Conservation (phyloP, 768 basidiomycete species). For the Galerina marginata region DNA sequence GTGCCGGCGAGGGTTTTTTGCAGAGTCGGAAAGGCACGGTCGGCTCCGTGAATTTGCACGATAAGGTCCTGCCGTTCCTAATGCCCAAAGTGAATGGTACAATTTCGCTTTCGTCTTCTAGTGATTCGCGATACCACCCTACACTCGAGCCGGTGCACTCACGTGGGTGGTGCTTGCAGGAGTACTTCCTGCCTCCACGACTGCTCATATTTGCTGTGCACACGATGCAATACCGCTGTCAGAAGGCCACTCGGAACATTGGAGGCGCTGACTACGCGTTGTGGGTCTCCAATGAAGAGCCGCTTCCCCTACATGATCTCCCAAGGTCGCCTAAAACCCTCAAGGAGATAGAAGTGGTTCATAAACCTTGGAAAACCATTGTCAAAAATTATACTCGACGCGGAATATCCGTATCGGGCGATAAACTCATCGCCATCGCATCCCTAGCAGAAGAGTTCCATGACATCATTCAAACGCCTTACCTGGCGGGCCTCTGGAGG, state of each 20-base stretch:
- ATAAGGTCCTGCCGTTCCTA: neutral
- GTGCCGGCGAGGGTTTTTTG: neutral
- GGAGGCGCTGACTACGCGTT: conserved; percentile 1
- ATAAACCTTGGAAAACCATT: conserved; percentile 1
- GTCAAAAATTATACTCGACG: conserved; percentile 6
- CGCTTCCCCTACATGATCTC: neutral
- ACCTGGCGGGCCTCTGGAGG: conserved; percentile 12
- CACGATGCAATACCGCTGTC: conserved; percentile 11
- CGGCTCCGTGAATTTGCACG: neutral
- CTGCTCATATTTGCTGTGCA: conserved; percentile 3
- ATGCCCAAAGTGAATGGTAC: neutral
- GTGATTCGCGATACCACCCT: no score
- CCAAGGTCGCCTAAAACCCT: neutral
- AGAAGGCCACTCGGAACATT: conserved; percentile 5
- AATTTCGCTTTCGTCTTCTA: no score
- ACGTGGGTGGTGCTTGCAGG: conserved; percentile 13
- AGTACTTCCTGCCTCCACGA: conserved; percentile 7
- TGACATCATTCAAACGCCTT: neutral
- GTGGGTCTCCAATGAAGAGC: neutral
- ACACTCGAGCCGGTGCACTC: neutral
- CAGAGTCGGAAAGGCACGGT: neutral
- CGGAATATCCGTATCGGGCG: neutral
- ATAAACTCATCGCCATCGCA: conserved; percentile 11
- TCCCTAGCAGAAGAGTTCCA: conserved; percentile 8
- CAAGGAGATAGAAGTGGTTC: neutral